These are phyloP conservation scores for Chlorella sorokiniana DNA, from an alignment of 139 green algal genomes.

Conservation along the genomic window DNA sequence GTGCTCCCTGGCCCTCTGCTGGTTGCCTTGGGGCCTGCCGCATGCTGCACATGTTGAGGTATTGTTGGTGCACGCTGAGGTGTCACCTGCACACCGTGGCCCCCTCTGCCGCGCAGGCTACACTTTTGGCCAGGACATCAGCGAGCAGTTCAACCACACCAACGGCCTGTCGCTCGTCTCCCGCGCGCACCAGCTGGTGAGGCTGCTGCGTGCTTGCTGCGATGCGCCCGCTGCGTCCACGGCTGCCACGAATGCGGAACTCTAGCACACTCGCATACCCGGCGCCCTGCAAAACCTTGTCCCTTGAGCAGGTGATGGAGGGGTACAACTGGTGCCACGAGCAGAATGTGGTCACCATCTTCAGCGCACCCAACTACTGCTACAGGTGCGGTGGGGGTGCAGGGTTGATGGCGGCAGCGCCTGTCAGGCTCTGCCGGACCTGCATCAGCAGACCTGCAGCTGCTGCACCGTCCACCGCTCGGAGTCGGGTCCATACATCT, in stretches of 20 bases:
- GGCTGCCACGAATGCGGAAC: too few species aligned
- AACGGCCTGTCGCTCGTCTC: constrained; percentile 96
- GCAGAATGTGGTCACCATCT: constrained; percentile 97
- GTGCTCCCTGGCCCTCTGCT: background rate
- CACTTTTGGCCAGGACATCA: constrained; percentile 99
- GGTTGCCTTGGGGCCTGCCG: background rate
- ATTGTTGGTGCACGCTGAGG: background rate
- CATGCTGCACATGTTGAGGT: background rate
- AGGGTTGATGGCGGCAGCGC: background rate
- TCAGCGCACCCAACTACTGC: constrained; percentile 99
- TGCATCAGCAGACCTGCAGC: background rate
- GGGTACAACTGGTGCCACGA: constrained; percentile 97
- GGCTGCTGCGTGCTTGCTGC: constrained; percentile 49
- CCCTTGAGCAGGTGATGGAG: constrained; percentile 93
- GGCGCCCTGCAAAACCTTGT: background rate
- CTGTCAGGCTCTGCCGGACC: too few species aligned
- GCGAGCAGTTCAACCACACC: constrained; percentile 97
- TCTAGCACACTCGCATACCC: background rate
- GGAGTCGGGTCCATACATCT: background rate
- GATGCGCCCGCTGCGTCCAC: background rate
- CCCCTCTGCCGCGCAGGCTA: constrained; percentile 78
- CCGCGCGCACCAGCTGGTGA: constrained; percentile 98
- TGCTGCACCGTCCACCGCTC: too few species aligned
- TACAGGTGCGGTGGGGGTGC: constrained; percentile 61
- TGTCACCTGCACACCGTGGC: background rate